phyloP scores from a whole-genome alignment of 495 filamentous ascomycete species.

The Penicillium ucsense region DNA sequence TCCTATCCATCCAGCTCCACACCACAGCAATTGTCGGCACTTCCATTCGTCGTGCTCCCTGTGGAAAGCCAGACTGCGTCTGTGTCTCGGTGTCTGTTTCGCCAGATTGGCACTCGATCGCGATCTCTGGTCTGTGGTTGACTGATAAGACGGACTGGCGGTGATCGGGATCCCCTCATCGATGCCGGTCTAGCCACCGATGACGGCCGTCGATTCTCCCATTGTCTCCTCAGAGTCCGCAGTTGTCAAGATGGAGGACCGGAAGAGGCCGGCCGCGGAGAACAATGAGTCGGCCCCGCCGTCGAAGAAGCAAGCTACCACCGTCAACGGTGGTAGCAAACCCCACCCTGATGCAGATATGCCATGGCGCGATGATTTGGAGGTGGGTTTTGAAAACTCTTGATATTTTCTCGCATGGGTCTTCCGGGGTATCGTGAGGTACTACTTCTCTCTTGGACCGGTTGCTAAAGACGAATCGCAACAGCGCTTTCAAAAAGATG shows the following conservation, averaged over 20 bases:
- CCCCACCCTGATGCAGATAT: slow-evolving; percentile 69
- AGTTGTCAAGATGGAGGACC: slow-evolving; percentile 92
- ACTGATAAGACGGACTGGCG: slow-evolving; percentile 31
- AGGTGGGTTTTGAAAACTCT: slow-evolving; percentile 49
- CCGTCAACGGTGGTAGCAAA: slow-evolving; percentile 63
- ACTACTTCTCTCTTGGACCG: no score
- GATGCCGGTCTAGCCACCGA: slow-evolving; percentile 50
- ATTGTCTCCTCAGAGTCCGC: slow-evolving; percentile 58
- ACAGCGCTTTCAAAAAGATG: slow-evolving; percentile 94
- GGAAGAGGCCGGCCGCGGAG: slow-evolving; percentile 77
- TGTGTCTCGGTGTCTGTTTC: slow-evolving; percentile 4
- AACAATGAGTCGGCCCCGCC: slow-evolving; percentile 74
- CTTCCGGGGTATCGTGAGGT: no score
- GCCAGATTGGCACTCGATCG: slow-evolving; percentile 21
- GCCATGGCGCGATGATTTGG: slow-evolving; percentile 78
- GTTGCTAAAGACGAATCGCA: neutral
- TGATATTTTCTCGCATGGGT: neutral
- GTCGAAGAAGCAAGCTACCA: slow-evolving; percentile 70
- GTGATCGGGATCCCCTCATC: slow-evolving; percentile 24
- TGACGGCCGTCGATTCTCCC: slow-evolving; percentile 69
- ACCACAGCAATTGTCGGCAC: slow-evolving; percentile 1
- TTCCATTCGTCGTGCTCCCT: slow-evolving; percentile 1
- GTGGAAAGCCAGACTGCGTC: neutral
- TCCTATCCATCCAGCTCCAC: slow-evolving; percentile 19
- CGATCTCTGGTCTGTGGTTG: slow-evolving; percentile 22